These are phyloP conservation scores for Corynascus novoguineensis DNA, from an alignment of 495 filamentous ascomycete genomes.

Conservation along the genomic window DNA sequence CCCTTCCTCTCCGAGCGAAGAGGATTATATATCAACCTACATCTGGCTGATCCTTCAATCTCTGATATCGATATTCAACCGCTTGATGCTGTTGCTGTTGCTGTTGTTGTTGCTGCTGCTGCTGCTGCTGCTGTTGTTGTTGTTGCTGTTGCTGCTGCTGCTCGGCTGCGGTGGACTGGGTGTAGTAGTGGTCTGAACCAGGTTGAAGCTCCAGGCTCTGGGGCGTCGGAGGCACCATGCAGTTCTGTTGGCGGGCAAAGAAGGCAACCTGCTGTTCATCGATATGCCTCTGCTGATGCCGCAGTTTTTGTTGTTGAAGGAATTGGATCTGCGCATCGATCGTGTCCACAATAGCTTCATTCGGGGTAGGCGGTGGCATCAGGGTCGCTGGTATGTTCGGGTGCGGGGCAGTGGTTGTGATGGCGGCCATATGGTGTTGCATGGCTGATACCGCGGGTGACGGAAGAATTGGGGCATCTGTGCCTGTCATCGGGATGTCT, in stretches of 20 bases:
- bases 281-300: slow-evolving; percentile 48
- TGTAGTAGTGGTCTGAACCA: slow-evolving; percentile 49
- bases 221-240: slow-evolving; percentile 83
- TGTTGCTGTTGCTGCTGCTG: slow-evolving; percentile 28
- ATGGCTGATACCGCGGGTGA: slow-evolving; percentile 33
- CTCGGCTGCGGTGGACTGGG: slow-evolving; percentile 43
- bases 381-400: slow-evolving; percentile 38
- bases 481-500: slow-evolving; percentile 48
- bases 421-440: slow-evolving; percentile 45
- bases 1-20: not conserved
- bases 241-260: slow-evolving; percentile 50
- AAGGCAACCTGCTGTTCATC: slow-evolving; percentile 52
- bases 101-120: slow-evolving; percentile 52
- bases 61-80: slow-evolving; percentile 66
- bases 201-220: slow-evolving; percentile 87
- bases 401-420: slow-evolving; percentile 40
- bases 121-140: slow-evolving; percentile 49
- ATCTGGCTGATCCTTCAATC: slow-evolving; percentile 70
- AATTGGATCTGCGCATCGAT: slow-evolving; percentile 58
- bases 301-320: slow-evolving; percentile 55
- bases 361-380: slow-evolving; percentile 39
- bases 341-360: slow-evolving; percentile 43
- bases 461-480: slow-evolving; percentile 37
- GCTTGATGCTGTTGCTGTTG: slow-evolving; percentile 51
- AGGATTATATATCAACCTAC: slow-evolving; percentile 42